These are phyloP conservation scores for Mucor velutinosus DNA, from an alignment of 371 early-diverging fungal species.

Conservation along the genomic window DNA sequence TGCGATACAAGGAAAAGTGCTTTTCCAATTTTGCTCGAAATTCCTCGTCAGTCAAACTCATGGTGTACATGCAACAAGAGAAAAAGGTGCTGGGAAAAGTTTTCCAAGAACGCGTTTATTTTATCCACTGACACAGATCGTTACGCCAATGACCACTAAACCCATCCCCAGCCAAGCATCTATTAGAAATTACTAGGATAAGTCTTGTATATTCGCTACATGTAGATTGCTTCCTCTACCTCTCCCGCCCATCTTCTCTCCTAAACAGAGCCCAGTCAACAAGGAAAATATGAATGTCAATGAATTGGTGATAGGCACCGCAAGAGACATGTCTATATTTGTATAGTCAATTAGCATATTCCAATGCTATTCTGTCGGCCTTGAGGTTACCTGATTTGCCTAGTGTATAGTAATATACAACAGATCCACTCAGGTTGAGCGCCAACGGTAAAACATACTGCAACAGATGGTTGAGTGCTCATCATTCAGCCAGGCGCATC, in stretches of 20 bases:
- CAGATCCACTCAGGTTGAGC: constrained; percentile 88
- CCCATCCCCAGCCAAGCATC: constrained; percentile 69
- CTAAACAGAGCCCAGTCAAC: constrained; percentile 78
- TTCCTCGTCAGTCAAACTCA: constrained; percentile 36
- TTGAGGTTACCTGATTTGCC: constrained; percentile 66
- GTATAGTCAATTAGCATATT: neutral
- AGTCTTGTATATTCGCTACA: neutral
- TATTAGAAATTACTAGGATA: neutral
- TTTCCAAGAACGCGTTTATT: constrained; percentile 4
- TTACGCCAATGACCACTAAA: constrained; percentile 67
- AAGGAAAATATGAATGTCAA: constrained; percentile 86
- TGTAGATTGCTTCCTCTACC: constrained; percentile 17
- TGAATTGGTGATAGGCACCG: constrained; percentile 91
- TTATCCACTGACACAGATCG: constrained; percentile 59
- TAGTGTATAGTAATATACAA: constrained; percentile 89
- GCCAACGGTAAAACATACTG: constrained; percentile 86
- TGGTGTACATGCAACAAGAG: neutral
- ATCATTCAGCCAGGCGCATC: neutral
- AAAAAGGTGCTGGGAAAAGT: neutral
- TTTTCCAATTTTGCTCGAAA: constrained; percentile 43
- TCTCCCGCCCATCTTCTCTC: constrained; percentile 70
- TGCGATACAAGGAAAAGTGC: constrained; percentile 51
- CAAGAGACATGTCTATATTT: constrained; percentile 79
- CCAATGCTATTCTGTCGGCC: neutral
- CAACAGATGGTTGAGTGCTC: neutral